Conservation (phyloP, 495 filamentous ascomycete species). For the Beverwykella pulmonaria region DNA sequence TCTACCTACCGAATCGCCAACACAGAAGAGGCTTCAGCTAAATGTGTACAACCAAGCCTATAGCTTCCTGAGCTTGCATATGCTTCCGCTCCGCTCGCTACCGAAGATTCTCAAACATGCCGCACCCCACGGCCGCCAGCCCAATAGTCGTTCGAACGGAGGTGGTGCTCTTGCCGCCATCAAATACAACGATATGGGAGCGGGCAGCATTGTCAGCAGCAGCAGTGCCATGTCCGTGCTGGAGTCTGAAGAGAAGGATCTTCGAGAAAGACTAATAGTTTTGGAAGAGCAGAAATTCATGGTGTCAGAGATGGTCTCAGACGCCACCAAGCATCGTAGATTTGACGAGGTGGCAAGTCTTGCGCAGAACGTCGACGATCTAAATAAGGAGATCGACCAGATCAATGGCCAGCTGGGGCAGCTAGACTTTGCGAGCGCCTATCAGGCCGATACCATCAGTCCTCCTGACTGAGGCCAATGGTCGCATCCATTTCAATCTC, state of each 20-base stretch:
- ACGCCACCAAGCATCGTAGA: constrained; percentile 75
- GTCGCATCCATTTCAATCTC: background rate
- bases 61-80: constrained; percentile 85
- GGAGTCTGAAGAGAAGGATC: constrained; percentile 83
- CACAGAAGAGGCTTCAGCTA: constrained; percentile 78
- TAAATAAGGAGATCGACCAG: constrained; percentile 78
- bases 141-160: constrained; percentile 47
- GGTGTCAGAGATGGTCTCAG: constrained; percentile 83
- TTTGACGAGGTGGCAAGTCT: constrained; percentile 89
- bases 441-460: constrained; percentile 31
- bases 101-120: constrained; percentile 79
- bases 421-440: constrained; percentile 56
- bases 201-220: constrained; percentile 39
- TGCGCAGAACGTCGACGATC: constrained; percentile 78
- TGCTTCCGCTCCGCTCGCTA: constrained; percentile 86
- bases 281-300: constrained; percentile 94
- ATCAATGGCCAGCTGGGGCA: constrained; percentile 57
- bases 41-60: constrained; percentile 81
- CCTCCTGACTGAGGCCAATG: constrained; percentile 20
- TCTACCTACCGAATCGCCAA: constrained; percentile 68
- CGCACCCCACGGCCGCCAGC: constrained; percentile 50
- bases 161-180: constrained; percentile 61
- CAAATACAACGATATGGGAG: constrained; percentile 64
- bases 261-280: constrained; percentile 82
- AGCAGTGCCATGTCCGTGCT: constrained; percentile 62